These are phyloP conservation scores for Tricharina praecox DNA, from an alignment of 495 filamentous ascomycete species.

Conservation along the genomic window DNA sequence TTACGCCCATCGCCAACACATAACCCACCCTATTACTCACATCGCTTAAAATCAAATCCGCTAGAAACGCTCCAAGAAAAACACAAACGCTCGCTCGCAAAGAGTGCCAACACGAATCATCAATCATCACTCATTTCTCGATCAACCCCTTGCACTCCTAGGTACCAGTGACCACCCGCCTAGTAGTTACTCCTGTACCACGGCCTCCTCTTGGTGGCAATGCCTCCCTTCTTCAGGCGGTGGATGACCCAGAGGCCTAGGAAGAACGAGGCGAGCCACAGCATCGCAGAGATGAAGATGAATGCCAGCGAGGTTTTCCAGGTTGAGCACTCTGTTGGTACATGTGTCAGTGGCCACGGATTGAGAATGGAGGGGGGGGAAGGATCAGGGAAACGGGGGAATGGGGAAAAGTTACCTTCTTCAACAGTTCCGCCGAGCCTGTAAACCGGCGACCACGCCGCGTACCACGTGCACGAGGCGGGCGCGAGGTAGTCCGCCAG, in stretches of 20 bases:
- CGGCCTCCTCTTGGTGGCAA: neutral
- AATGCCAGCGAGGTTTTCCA: conserved; percentile 49
- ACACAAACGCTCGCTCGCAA: no score
- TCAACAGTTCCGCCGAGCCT: neutral
- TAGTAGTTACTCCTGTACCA: neutral
- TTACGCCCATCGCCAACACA: no score
- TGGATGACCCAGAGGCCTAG: conserved; percentile 22
- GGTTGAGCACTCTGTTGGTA: conserved; percentile 28
- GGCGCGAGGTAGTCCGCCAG: conserved; percentile 32
- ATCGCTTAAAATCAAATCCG: no score
- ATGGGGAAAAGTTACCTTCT: neutral
- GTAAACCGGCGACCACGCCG: conserved; percentile 32
- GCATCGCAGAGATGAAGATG: conserved; percentile 38
- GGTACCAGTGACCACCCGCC: no score
- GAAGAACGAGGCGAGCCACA: conserved; percentile 39
- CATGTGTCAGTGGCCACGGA: neutral
- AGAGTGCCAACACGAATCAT: no score
- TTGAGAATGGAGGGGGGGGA: no score
- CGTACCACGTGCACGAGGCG: conserved; percentile 36
- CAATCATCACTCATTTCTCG: no score
- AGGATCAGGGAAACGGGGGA: no score
- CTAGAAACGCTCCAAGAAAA: no score
- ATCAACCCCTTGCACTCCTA: no score
- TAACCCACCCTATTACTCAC: no score
- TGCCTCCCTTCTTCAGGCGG: neutral